Percentiles rank a stretch among this genome's conserved stretches.
Conservation (phyloP, 306 rosid genomes). For the Quillaja saponaria region DNA sequence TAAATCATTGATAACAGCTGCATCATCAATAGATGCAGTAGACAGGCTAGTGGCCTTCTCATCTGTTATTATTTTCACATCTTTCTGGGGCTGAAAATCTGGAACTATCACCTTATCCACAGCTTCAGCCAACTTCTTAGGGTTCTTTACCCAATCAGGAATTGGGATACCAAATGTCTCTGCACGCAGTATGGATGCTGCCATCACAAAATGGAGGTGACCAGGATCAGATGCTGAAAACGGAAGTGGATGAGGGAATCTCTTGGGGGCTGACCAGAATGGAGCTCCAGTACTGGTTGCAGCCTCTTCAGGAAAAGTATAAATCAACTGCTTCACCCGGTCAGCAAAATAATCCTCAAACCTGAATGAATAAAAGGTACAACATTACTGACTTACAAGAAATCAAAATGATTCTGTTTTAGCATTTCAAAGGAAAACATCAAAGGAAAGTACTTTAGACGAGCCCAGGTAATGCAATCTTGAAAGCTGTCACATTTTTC, state of each 20-base stretch:
- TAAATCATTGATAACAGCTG: conserved; percentile 73
- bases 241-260: conserved; percentile 85
- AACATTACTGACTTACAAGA: conserved; percentile 1
- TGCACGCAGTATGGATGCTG: conserved; percentile 78
- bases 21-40: conserved; percentile 80
- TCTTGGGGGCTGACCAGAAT: conserved; percentile 98
- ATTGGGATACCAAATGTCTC: conserved; percentile 87
- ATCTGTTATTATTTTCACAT: conserved; percentile 83
- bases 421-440: not conserved
- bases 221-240: conserved; percentile 72
- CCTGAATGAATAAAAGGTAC: conserved; percentile 45
- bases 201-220: conserved; percentile 77
- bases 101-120: conserved; percentile 74
- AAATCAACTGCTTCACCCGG: conserved; percentile 87
- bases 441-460: conserved; percentile 62
- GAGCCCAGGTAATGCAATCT: conserved; percentile 91
- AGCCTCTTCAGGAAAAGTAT: conserved; percentile 97
- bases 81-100: conserved; percentile 81
- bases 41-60: conserved; percentile 82
- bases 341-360: conserved; percentile 89
- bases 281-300: conserved; percentile 89
- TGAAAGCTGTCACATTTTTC: conserved; percentile 80
- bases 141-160: conserved; percentile 84
- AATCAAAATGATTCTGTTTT: not conserved
- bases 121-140: conserved; percentile 68